Percentiles rank a stretch among this genome's conserved stretches.
Evolutionary conservation across 2,329 filamentous ascomycete genomes (phyloP).

Genomic region (Plenodomus tracheiphilus): DNA sequence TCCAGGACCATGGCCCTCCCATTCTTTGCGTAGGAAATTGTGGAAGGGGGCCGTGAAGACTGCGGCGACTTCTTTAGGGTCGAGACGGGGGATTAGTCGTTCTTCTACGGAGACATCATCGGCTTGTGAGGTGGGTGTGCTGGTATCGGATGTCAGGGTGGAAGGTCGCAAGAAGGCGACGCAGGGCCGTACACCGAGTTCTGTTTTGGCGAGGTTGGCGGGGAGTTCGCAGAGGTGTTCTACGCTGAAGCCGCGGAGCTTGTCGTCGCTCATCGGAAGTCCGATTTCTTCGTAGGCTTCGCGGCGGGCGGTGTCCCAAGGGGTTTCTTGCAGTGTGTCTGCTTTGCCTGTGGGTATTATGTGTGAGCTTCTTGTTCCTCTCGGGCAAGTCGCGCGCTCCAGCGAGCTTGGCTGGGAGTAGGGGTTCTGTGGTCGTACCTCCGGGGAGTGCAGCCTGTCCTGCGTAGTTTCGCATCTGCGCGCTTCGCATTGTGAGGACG

Average conservation of each 20-base stretch:
- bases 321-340: conserved; percentile 57
- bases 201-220: conserved; percentile 54
- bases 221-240: conserved; percentile 88
- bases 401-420: too few relatives aligned
- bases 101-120: conserved; percentile 54
- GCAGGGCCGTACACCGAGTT: conserved; percentile 55
- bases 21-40: conserved; percentile 70
- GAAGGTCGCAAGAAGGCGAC: conserved; percentile 61
- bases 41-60: conserved; percentile 90
- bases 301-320: conserved; percentile 80
- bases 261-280: conserved; percentile 70
- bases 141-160: conserved; percentile 28
- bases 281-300: conserved; percentile 95
- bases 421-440: conserved; percentile 54
- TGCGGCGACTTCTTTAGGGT: conserved; percentile 88
- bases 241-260: conserved; percentile 75
- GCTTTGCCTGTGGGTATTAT: conserved; percentile 52
- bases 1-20: conserved; percentile 53
- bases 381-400: not conserved
- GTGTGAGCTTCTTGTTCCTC: conserved; percentile 5
- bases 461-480: conserved; percentile 61
- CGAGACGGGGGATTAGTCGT: conserved; percentile 75
- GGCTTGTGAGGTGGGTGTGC: conserved; percentile 7
- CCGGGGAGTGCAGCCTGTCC: conserved; percentile 87
- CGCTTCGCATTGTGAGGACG: conserved; percentile 64